These are phyloP conservation scores for Cladosporium sp. DNA, from an alignment of 2,329 filamentous ascomycete species.

Conservation along the genomic window DNA sequence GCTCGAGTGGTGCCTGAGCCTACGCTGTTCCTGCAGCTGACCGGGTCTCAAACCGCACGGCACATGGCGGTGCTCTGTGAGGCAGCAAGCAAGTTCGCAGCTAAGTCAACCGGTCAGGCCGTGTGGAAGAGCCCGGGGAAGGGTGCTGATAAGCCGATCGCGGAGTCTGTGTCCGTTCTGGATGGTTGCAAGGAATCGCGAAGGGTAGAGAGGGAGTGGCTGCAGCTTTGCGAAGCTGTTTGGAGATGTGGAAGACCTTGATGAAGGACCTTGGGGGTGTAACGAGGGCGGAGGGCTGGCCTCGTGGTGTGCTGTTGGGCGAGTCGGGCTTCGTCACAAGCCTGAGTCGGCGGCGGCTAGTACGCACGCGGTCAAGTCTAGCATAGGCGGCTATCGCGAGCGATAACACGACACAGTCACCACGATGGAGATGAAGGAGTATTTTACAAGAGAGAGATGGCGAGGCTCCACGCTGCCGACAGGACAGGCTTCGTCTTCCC, in stretches of 20 bases:
- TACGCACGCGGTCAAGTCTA: conserved; percentile 2
- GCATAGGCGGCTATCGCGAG: conserved; percentile 1
- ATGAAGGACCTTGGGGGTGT: neutral
- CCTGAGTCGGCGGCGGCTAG: conserved; percentile 1
- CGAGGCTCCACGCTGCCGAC: neutral
- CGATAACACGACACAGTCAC: neutral
- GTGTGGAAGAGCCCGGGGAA: neutral
- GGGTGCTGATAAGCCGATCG: conserved; percentile 12
- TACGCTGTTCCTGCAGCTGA: conserved; percentile 12
- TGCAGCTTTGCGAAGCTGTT: conserved; percentile 7
- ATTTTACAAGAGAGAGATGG: neutral
- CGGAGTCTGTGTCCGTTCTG: neutral
- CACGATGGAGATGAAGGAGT: neutral
- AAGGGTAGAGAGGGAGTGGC: neutral
- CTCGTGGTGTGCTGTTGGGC: conserved; percentile 3
- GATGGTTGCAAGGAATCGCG: neutral
- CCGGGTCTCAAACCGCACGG: conserved; percentile 9
- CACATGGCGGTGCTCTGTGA: conserved; percentile 11
- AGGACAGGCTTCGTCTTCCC: neutral
- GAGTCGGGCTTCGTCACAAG: conserved; percentile 5
- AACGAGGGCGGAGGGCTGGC: neutral
- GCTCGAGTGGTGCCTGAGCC: neutral
- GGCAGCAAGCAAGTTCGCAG: conserved; percentile 3
- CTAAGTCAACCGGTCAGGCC: conserved; percentile 10
- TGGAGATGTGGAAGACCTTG: conserved; percentile 3